phyloP scores from a whole-genome alignment of 352 stramenopile genomes.

The Peronospora farinosa region DNA sequence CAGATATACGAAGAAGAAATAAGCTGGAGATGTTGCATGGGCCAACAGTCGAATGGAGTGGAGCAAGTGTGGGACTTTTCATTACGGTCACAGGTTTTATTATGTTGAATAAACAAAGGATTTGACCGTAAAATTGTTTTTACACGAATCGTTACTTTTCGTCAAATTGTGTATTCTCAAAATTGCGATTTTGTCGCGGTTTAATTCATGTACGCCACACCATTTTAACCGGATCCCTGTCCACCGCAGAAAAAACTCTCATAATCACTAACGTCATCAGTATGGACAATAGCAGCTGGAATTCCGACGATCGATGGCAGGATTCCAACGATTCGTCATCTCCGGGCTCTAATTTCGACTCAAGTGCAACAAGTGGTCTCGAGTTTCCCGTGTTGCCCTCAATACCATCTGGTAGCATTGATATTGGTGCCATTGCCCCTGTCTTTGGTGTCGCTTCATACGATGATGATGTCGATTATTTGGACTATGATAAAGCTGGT shows the following conservation, averaged over 20 bases:
- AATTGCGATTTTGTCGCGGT: not conserved
- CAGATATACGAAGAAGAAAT: slow-evolving; percentile 43
- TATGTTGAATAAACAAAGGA: too few species aligned
- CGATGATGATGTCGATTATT: slow-evolving; percentile 78
- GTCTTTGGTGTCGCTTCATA: slow-evolving; percentile 80
- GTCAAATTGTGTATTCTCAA: not conserved
- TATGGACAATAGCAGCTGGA: slow-evolving; percentile 54
- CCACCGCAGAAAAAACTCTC: slow-evolving; percentile 8
- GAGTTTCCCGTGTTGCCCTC: slow-evolving; percentile 69
- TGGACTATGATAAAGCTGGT: slow-evolving; percentile 80
- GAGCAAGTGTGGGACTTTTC: not conserved
- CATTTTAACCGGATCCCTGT: slow-evolving; percentile 7
- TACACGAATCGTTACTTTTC: too few species aligned
- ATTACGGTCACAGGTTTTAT: too few species aligned
- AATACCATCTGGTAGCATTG: slow-evolving; percentile 71
- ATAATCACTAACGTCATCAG: not conserved
- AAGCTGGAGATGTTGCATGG: slow-evolving; percentile 8
- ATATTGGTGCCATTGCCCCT: slow-evolving; percentile 75
- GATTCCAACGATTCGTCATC: slow-evolving; percentile 38
- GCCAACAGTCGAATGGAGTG: not conserved
- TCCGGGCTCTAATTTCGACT: slow-evolving; percentile 39
- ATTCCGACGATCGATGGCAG: slow-evolving; percentile 73
- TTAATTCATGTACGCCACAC: slow-evolving; percentile 13
- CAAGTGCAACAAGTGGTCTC: slow-evolving; percentile 37
- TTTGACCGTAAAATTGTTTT: too few species aligned